Evolutionary conservation across 2,329 filamentous ascomycete genomes (phyloP).

Genomic region (Fusarium sp.): DNA sequence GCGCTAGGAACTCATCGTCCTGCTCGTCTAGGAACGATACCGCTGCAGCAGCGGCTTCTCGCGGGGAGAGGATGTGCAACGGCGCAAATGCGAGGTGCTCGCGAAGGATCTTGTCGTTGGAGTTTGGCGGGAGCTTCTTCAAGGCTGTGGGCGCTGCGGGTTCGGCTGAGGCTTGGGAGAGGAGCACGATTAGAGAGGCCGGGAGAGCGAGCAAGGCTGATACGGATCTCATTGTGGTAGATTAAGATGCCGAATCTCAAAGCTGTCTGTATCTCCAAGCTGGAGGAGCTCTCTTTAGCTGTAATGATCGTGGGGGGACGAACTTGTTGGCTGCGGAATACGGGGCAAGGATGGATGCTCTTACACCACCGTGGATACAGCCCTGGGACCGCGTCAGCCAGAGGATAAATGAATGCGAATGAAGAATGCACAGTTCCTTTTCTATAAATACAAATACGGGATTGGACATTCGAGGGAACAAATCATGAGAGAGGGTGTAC

Average conservation of each 20-base stretch:
- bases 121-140: conserved; percentile 74
- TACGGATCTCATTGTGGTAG: conserved; percentile 51
- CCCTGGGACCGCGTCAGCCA: conserved; percentile 8
- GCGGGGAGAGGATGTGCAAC: conserved; percentile 40
- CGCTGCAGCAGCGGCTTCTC: conserved; percentile 45
- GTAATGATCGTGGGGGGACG: neutral
- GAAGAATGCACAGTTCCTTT: neutral
- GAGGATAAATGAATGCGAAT: neutral
- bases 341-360: neutral
- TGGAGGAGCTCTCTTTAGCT: neutral
- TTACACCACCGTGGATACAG: conserved; percentile 26
- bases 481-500: conserved; percentile 13
- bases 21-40: conserved; percentile 44
- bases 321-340: conserved; percentile 20
- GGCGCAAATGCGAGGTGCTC: conserved; percentile 66
- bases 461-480: neutral
- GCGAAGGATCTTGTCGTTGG: conserved; percentile 75
- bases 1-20: conserved; percentile 35
- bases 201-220: conserved; percentile 51
- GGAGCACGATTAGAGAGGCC: conserved; percentile 56
- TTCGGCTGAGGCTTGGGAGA: conserved; percentile 50
- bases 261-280: neutral
- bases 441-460: neutral
- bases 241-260: neutral
- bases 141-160: conserved; percentile 64